These are phyloP conservation scores for Phylloporus sp. DNA, from an alignment of 768 basidiomycete genomes.

Conservation along the genomic window DNA sequence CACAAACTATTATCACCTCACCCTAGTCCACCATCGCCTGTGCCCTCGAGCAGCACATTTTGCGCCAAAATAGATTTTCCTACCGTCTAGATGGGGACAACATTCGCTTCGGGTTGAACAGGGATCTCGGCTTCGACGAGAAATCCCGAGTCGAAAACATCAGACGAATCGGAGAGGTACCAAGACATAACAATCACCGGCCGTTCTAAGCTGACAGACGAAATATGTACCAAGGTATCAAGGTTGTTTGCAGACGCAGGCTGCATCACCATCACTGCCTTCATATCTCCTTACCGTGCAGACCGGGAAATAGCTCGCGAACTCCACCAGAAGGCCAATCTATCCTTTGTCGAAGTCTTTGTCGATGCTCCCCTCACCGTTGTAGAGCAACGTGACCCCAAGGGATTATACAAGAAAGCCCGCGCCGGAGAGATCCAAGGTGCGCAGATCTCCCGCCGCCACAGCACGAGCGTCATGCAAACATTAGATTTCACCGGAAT, in stretches of 20 bases:
- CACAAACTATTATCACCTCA: neutral
- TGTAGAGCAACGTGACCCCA: conserved; percentile 91
- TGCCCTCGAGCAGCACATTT: conserved; percentile 91
- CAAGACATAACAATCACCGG: conserved; percentile 7
- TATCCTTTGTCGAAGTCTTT: conserved; percentile 92
- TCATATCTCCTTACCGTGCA: conserved; percentile 94
- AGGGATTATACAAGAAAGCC: conserved; percentile 96
- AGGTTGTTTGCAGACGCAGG: conserved; percentile 89
- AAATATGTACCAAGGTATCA: conserved; percentile 58
- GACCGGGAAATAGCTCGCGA: conserved; percentile 81
- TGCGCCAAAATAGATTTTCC: conserved; percentile 78
- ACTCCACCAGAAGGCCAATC: conserved; percentile 65
- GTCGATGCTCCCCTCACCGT: conserved; percentile 87
- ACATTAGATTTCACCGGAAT: conserved; percentile 94
- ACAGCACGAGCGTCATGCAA: conserved; percentile 4
- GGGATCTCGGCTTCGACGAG: conserved; percentile 91
- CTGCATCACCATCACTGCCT: conserved; percentile 86
- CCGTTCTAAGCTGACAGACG: conserved; percentile 12
- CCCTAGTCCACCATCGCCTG: conserved; percentile 91
- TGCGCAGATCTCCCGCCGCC: conserved; percentile 27
- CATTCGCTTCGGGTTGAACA: conserved; percentile 93
- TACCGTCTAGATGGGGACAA: conserved; percentile 97
- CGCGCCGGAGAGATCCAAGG: conserved; percentile 95
- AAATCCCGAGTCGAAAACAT: conserved; percentile 93
- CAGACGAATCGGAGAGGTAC: conserved; percentile 90